Evolutionary conservation across 495 filamentous ascomycete species (phyloP).

Genomic region (Polyplosphaeria fusca): DNA sequence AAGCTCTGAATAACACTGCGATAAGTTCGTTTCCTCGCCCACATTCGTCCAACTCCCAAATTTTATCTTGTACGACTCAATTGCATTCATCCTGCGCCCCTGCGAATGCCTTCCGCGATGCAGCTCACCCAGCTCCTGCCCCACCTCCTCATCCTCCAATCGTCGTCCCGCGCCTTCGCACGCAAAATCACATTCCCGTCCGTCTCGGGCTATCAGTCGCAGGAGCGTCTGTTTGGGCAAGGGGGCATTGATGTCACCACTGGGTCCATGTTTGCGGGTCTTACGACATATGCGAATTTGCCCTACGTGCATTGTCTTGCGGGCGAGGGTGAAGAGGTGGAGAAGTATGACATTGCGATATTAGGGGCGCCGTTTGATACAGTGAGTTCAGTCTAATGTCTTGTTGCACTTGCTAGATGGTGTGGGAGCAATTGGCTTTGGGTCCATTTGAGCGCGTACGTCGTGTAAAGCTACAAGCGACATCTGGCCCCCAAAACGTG

Average conservation of each 20-base stretch:
- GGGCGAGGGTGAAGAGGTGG: conserved; percentile 38
- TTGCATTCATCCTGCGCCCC: no score
- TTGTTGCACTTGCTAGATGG: neutral
- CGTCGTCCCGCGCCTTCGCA: conserved; percentile 2
- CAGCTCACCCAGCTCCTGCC: neutral
- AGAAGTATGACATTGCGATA: conserved; percentile 80
- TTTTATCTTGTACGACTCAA: no score
- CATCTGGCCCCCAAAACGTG: no score
- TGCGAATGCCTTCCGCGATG: no score
- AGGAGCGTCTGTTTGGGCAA: conserved; percentile 20
- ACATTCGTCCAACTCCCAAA: no score
- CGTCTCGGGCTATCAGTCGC: conserved; percentile 28
- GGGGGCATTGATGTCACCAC: conserved; percentile 38
- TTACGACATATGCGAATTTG: conserved; percentile 51
- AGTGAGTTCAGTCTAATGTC: conserved; percentile 31
- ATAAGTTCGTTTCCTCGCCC: no score
- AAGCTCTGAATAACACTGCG: no score
- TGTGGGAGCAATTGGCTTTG: neutral
- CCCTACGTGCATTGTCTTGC: conserved; percentile 49
- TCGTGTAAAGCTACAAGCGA: no score
- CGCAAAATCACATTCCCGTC: conserved; percentile 47
- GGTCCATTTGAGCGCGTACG: no score
- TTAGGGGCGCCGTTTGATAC: conserved; percentile 63
- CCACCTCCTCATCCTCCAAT: neutral
- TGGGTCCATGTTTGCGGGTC: conserved; percentile 42